Base-by-base conservation (phyloP, 371 early-diverging fungal species). In the Fennellomyces sp. region DNA sequence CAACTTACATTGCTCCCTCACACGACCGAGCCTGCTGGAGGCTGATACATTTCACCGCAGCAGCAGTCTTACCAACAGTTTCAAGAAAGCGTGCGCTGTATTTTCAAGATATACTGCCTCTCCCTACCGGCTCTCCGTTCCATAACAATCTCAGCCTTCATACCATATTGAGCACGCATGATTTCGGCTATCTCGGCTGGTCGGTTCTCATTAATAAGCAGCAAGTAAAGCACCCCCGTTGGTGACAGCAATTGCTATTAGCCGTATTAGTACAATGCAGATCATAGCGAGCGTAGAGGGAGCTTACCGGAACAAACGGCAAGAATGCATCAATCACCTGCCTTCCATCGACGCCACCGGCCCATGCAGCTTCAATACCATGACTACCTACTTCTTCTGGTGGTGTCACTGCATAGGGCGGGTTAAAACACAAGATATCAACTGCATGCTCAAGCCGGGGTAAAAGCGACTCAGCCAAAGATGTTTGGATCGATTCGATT, bases 401-500 rank as follows among this genome's bases (percentile, higher is more conserved):
- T 5, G 88, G 81, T 1, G 95, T 93, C 5, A 88, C 89, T 3
- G 90, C 95, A 73, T 97, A 97, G 0, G 97, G 97, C 7, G 97
- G 96, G 69, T 97, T 97, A 70, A 95, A 96, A 19, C 92, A 80
- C n/a, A 95, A 66, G 12, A 95, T 69, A 68, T 97, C 97, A n/a
- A 95, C 65, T 1, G 58, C 38, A 21, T 76, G 60, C 23, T 61
- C 33, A 17, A 90, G 65, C 23, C 91, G 75, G 2, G 86, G 83
- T 10, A 82, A 52, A 12, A 92, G 63, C 4, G 79, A 82, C 36
- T 73, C 62, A 1, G 78, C 73, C 39, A 93, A 78, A 25, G 87
- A 76, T 7, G 90, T 83, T 21, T 67, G 69, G 10, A 93, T 67
- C 6, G 84, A 49, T 48, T 94, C 90, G 3, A 91, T 70, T 3